Conservation (phyloP, 495 filamentous ascomycete species). For the Collariella sp. region DNA sequence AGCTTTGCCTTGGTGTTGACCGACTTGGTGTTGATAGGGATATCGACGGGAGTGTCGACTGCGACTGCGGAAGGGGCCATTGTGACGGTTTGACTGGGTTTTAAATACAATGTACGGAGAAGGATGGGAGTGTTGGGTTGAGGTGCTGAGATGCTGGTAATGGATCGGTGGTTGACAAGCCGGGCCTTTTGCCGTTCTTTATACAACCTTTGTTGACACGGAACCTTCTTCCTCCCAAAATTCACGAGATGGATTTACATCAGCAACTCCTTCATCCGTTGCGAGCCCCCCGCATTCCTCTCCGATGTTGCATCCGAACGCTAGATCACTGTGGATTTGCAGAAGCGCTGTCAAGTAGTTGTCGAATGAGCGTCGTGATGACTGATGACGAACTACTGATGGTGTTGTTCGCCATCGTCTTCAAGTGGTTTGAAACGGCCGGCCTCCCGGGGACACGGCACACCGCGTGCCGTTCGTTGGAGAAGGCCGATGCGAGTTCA, state of each 20-base stretch:
- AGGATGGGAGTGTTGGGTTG: background rate
- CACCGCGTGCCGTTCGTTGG: background rate
- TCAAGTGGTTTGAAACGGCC: background rate
- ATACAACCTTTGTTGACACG: background rate
- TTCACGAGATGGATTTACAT: conserved; percentile 1
- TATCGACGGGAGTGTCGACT: conserved; percentile 7
- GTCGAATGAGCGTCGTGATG: conserved; percentile 1
- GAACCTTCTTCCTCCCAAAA: background rate
- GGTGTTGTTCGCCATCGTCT: conserved; percentile 5
- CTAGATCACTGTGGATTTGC: background rate
- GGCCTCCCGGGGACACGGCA: background rate
- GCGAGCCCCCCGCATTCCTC: background rate
- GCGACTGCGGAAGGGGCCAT: conserved; percentile 31
- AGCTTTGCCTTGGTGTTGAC: background rate
- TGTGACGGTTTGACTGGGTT: background rate
- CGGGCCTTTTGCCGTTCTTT: background rate
- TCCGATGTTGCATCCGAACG: background rate
- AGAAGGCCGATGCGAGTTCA: background rate
- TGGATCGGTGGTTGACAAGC: background rate
- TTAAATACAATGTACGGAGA: background rate
- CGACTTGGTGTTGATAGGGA: conserved; percentile 16
- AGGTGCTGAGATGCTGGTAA: background rate
- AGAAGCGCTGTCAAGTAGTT: background rate
- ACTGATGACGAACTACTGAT: conserved; percentile 10
- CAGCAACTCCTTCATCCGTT: background rate